Percentiles rank a stretch among this genome's conserved stretches.
Evolutionary conservation across 2,329 filamentous ascomycete species (phyloP).

Genomic region (Cadophora gregata): DNA sequence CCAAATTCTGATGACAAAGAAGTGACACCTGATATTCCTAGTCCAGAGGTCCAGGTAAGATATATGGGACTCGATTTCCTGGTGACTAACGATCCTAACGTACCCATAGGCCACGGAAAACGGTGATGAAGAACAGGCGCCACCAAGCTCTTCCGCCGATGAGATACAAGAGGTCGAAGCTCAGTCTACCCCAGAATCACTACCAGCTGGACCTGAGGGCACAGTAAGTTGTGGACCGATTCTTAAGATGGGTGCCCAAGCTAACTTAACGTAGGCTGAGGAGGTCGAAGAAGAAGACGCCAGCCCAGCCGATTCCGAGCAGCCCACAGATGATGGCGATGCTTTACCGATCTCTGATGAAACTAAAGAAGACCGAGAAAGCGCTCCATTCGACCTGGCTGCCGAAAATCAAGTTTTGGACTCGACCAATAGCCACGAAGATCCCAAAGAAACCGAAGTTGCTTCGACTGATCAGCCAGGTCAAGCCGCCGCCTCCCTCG

Average conservation of each 20-base stretch:
- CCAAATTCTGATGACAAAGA: not conserved
- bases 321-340: not conserved
- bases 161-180: not conserved
- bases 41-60: not conserved
- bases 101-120: not conserved
- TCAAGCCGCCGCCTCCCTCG: not conserved
- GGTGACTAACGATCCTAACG: not conserved
- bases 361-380: not conserved
- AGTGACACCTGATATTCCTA: not conserved
- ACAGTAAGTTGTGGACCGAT: slow-evolving; percentile 2
- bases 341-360: not conserved
- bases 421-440: not conserved
- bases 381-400: not conserved
- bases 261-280: slow-evolving; percentile 12
- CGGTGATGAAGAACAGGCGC: not conserved
- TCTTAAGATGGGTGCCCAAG: not conserved
- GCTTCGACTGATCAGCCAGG: not conserved
- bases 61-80: not conserved
- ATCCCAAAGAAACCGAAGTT: not conserved
- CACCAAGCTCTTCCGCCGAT: not conserved
- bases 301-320: slow-evolving; percentile 8
- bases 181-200: not conserved
- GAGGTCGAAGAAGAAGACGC: slow-evolving; percentile 2
- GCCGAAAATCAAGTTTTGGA: not conserved
- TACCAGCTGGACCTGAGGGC: not conserved